A percentile compares a stretch with the other conserved stretches of the same genome.
phyloP scores from a whole-genome alignment of 164 flowering plant species.

The Macadamia integrifolia region DNA sequence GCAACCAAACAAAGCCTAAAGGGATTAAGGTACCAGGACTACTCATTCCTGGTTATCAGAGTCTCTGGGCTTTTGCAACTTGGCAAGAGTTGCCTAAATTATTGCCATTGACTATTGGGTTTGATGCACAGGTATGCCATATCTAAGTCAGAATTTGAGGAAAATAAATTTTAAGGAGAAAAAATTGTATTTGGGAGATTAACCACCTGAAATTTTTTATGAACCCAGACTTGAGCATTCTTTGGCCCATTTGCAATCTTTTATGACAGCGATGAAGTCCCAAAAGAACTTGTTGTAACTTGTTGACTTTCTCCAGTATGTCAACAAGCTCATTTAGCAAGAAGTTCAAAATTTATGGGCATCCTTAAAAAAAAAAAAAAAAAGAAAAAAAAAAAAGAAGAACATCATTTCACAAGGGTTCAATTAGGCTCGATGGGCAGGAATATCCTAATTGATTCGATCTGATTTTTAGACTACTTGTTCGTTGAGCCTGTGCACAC shows the following conservation, averaged over 20 bases:
- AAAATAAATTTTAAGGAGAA: neutral
- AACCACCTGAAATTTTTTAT: constrained; percentile 75
- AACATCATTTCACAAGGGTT: no score
- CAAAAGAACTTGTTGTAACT: constrained; percentile 36
- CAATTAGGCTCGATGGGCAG: no score
- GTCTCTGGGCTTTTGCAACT: no score
- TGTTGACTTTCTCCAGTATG: constrained; percentile 64
- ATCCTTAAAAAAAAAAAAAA: constrained; percentile 47
- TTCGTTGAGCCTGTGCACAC: no score
- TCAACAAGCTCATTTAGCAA: constrained; percentile 72
- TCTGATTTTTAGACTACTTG: no score
- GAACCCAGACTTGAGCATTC: constrained; percentile 52
- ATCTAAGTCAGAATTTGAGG: no score
- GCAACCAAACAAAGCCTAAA: no score
- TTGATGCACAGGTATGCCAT: no score
- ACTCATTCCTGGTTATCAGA: no score
- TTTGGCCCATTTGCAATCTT: constrained; percentile 44
- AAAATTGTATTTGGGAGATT: neutral
- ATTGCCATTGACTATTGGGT: no score
- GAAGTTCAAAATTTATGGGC: constrained; percentile 78
- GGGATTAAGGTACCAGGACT: constrained; percentile 16
- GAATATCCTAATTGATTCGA: no score
- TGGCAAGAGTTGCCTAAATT: no score
- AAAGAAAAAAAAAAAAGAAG: neutral
- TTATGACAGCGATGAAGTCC: constrained; percentile 42